Percentiles rank a stretch among this genome's conserved stretches.
Conservation (phyloP, 2,329 filamentous ascomycete species). For the Juglanconis sp. region DNA sequence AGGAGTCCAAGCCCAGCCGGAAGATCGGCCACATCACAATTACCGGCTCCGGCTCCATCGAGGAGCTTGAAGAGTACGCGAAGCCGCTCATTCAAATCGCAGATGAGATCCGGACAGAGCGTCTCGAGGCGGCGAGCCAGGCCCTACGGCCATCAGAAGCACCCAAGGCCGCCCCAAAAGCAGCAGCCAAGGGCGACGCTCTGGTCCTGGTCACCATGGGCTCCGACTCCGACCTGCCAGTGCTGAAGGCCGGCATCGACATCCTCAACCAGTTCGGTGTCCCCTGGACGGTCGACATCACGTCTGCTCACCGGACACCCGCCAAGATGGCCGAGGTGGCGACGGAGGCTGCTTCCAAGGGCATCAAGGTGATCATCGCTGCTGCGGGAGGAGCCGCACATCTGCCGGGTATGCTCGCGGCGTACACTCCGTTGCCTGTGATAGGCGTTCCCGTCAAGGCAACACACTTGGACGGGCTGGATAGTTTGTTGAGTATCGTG, state of each 20-base stretch:
- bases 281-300: constrained; percentile 70
- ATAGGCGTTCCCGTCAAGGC: constrained; percentile 77
- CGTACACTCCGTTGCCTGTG: constrained; percentile 68
- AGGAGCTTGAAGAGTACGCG: constrained; percentile 57
- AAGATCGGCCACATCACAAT: constrained; percentile 96
- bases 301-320: constrained; percentile 75
- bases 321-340: constrained; percentile 67
- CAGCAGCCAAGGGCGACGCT: constrained; percentile 36
- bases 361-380: constrained; percentile 72
- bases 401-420: constrained; percentile 71
- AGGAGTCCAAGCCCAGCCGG: constrained; percentile 78
- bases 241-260: constrained; percentile 63
- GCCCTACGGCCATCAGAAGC: constrained; percentile 34
- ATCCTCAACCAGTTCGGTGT: constrained; percentile 69
- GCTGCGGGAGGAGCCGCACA: constrained; percentile 73
- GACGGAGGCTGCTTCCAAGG: constrained; percentile 57
- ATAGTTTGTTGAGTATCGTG: constrained; percentile 69
- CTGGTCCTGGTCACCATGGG: constrained; percentile 80
- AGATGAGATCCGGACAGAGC: constrained; percentile 56
- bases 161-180: constrained; percentile 3
- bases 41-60: constrained; percentile 63
- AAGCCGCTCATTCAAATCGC: constrained; percentile 67
- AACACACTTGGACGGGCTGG: constrained; percentile 67
- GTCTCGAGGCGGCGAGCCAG: constrained; percentile 40
- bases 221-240: constrained; percentile 72